Evolutionary conservation across 1,284 basidiomycete genomes (phyloP), one percentile per base, ranked within the genome.

Genomic region (Salmacisia buchloeana): DNA sequence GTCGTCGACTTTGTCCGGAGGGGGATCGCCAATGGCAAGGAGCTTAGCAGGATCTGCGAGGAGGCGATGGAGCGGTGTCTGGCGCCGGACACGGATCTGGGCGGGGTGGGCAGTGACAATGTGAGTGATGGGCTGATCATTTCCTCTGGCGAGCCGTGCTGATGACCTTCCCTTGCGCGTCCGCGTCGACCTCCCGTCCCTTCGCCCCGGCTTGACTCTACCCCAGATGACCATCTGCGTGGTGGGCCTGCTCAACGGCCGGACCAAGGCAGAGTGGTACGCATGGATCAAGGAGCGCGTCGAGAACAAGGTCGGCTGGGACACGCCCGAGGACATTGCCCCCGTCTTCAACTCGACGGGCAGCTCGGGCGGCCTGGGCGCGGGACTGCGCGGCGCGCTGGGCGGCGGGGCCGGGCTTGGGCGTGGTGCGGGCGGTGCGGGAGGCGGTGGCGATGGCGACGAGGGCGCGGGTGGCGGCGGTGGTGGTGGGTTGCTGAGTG

Each of bases 31-130:
- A 85, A 93, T 72, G 89, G 90, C 61, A 90, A 89, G 73, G 84
- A 88, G 60, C 85, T 98, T 13, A 76, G 82, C 29, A 88, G 92
- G 77, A 91, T 97, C 68, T 88, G 89, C 75, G 92, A 97, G 80
- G 86, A 88, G 73, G 87, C 97, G 73, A 96, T 96, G 82, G 90
- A 93, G 69, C 88, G 89, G 70, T 98, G 96, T 80, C 85, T 97
- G 54, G 94, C 96, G 12, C 93, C 94, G 0, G 92, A 97, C 79
- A 90, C 91, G 2, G 89, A 90, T 54, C 90, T 90, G 43, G 92
- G 91, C 49, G 94, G 96, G 18, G 91, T 97, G 67, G 96, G 96
- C 25, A 97, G 94, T 79, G 96, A 99, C 83, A 98, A 99, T 83
- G 66, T 68, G 65, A 66, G 66, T 64, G 18, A n/a, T n/a, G n/a